Conservation (phyloP, 352 stramenopile species). For the Lagenidium giganteum region DNA sequence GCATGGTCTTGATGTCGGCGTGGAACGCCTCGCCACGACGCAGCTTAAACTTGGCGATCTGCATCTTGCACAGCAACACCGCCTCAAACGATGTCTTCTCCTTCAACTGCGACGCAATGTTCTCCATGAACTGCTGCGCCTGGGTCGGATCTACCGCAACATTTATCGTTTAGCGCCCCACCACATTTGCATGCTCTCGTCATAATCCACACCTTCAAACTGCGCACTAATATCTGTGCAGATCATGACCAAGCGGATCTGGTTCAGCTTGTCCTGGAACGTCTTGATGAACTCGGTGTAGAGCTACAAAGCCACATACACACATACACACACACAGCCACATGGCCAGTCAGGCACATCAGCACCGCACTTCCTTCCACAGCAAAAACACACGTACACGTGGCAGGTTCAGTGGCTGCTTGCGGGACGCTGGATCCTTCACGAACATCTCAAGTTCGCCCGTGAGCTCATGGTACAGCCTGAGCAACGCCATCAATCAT, state of each 20-base stretch:
- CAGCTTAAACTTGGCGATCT: conserved; percentile 72
- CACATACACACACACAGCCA: background rate
- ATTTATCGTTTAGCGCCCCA: background rate
- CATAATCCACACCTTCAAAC: conserved; percentile 32
- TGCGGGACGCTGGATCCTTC: conserved; percentile 60
- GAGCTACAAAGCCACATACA: conserved; percentile 33
- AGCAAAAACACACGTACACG: conserved; percentile 14
- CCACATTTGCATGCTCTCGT: background rate
- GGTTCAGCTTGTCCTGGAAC: conserved; percentile 96
- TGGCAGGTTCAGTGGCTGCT: conserved; percentile 47
- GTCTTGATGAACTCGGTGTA: conserved; percentile 93
- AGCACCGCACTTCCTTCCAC: background rate
- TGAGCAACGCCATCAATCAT: conserved; percentile 21
- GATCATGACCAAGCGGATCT: conserved; percentile 91
- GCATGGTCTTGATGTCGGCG: conserved; percentile 52
- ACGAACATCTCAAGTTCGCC: conserved; percentile 91
- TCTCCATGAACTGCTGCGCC: conserved; percentile 69
- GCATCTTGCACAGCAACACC: conserved; percentile 68
- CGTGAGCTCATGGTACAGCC: conserved; percentile 98
- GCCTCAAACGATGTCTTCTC: conserved; percentile 65
- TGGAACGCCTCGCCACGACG: conserved; percentile 49
- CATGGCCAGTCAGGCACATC: background rate
- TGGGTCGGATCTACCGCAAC: conserved; percentile 36
- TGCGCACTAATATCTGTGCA: conserved; percentile 86
- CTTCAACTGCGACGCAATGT: conserved; percentile 48